Percentiles rank a stretch among this genome's conserved stretches.
phyloP scores from a whole-genome alignment of 2,329 filamentous ascomycete species.

The Thyridium curvatum region DNA sequence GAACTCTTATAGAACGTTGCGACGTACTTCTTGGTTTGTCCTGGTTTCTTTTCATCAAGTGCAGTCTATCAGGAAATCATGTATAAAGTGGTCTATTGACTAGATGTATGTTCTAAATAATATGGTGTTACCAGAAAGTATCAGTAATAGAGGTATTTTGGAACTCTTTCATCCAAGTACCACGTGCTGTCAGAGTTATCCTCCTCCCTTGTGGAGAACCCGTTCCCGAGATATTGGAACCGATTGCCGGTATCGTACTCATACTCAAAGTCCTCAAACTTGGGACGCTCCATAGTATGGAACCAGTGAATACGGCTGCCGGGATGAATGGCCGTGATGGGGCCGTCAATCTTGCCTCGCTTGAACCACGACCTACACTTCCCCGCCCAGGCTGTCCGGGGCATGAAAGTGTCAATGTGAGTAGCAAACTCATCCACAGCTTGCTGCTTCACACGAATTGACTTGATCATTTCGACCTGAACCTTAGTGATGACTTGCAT shows the following conservation, averaged over 20 bases:
- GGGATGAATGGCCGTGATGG: conserved; percentile 14
- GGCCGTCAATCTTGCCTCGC: conserved; percentile 12
- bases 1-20: no score
- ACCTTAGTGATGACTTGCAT: background rate
- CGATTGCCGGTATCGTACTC: conserved; percentile 12
- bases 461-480: conserved; percentile 18
- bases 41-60: no score
- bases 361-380: conserved; percentile 23
- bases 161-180: no score
- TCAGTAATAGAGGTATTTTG: no score
- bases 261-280: no score
- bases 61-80: no score
- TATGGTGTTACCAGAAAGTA: no score
- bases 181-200: conserved; percentile 4
- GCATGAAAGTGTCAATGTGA: conserved; percentile 20
- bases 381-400: conserved; percentile 21
- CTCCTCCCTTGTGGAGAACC: conserved; percentile 12
- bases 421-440: conserved; percentile 21
- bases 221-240: conserved; percentile 14
- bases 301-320: conserved; percentile 13
- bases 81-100: no score
- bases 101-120: no score
- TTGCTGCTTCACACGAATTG: conserved; percentile 14
- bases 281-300: conserved; percentile 1
- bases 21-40: no score